Evolutionary conservation across 148 eudicot species (phyloP).

Genomic region (Silene conica): DNA sequence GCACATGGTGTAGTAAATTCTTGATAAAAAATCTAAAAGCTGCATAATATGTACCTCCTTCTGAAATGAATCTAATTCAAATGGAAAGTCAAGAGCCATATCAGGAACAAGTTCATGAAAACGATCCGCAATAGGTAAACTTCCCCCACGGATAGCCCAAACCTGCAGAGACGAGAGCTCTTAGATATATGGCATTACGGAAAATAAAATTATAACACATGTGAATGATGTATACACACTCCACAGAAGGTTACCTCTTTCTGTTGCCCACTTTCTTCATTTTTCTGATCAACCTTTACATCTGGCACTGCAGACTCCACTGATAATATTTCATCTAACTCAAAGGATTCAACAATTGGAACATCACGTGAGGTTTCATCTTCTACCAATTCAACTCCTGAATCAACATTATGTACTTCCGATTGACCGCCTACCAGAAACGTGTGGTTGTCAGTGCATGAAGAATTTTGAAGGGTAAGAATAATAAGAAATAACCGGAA

Average conservation of each 20-base stretch:
- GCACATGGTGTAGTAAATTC: neutral
- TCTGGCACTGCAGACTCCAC: constrained; percentile 42
- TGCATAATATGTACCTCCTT: constrained; percentile 62
- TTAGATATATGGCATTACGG: neutral
- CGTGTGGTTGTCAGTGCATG: constrained; percentile 7
- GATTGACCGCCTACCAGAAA: constrained; percentile 27
- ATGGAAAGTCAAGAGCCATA: constrained; percentile 87
- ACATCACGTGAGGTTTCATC: constrained; percentile 30
- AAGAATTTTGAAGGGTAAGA: constrained; percentile 1
- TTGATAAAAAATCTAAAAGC: neutral
- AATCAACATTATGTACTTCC: constrained; percentile 29
- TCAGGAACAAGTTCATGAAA: constrained; percentile 93
- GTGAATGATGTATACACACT: neutral
- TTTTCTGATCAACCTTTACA: constrained; percentile 33
- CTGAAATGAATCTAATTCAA: constrained; percentile 84
- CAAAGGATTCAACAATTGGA: constrained; percentile 33
- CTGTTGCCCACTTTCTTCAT: constrained; percentile 40
- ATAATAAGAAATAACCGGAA: neutral
- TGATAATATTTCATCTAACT: constrained; percentile 71
- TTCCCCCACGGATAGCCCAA: constrained; percentile 68
- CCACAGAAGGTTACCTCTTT: constrained; percentile 55
- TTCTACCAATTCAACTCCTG: constrained; percentile 34
- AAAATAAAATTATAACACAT: neutral
- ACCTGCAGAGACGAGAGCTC: constrained; percentile 40
- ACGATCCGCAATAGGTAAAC: constrained; percentile 47